Base-by-base conservation (phyloP, 176 grass and related monocot genomes). In the Cenchrus fungigraminus region DNA sequence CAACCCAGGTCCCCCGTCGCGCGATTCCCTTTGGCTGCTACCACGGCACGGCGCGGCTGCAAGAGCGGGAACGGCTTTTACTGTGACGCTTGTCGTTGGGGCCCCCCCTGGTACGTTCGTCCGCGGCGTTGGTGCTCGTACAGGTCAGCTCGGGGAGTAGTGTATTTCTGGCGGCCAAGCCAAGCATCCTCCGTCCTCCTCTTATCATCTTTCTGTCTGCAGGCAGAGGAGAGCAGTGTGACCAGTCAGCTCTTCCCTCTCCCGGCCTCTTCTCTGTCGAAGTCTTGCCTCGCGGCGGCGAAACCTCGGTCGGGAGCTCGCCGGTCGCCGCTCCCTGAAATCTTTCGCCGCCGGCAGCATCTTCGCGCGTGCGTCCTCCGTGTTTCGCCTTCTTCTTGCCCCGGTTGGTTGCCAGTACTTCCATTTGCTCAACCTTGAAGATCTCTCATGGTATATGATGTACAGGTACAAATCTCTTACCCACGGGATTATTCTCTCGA, bases 101-200 rank as follows among this genome's bases (percentile, higher is more conserved):
- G 15, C 13, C 47, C 8, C 47, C 55, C 50, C 68, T 52, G 80
- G 45, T 76, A 84, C 81, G 32, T 79, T 67, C 82, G 69, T 63
- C 43, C 76, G 59, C 55, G 68, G 66, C 51, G 43, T 63, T 62
- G 40, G 73, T 55, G 53, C 44, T 60, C 42, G 76, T 78, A 65
- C 67, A 67, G 67, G 4, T 50, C 59, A 29, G 43, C 6, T 40
- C 37, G 9, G 19, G 0, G 3, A 8, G 47, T 16, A 29, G 28
- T 53, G 74, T 85, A 68, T 68, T 77, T 69, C 49, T 63, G 61
- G 56, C 56, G 45, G 57, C 64, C 65, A 78, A 34, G 49, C 49
- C 56, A 79, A 73, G 74, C 65, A 65, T 8, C 46, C 59, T 6
- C 22, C 0, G 9, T 37, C 20, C 9, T 14, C 34, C 0, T 40